phyloP scores from a whole-genome alignment of 306 rosid species.

The Corylus avellana region DNA sequence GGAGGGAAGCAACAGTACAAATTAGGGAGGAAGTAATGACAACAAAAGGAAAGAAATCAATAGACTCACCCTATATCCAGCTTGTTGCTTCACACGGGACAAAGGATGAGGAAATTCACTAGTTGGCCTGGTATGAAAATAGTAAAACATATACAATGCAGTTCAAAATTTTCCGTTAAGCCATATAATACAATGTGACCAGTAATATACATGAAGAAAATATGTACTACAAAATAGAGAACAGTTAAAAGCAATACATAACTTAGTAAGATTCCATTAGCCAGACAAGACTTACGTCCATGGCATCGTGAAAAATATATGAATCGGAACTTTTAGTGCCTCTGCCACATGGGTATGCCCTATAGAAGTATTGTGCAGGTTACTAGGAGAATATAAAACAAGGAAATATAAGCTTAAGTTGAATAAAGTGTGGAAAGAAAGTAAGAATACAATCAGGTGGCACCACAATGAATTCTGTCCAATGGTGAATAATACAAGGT shows the following conservation, averaged over 20 bases:
- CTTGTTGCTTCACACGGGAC: conserved; percentile 93
- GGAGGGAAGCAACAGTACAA: background rate
- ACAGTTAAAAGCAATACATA: conserved; percentile 8
- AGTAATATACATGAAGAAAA: conserved; percentile 14
- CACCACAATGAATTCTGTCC: background rate
- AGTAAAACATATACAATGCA: conserved; percentile 26
- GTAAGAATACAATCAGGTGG: conserved; percentile 8
- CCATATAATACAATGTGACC: conserved; percentile 12
- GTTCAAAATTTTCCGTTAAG: conserved; percentile 27
- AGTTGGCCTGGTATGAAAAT: conserved; percentile 76
- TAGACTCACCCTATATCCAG: conserved; percentile 84
- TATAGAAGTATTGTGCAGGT: conserved; percentile 42
- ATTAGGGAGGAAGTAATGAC: conserved; percentile 1
- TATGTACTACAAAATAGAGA: conserved; percentile 23
- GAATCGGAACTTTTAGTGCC: conserved; percentile 89
- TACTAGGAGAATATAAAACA: conserved; percentile 22
- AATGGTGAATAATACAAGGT: background rate
- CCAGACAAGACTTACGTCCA: conserved; percentile 97
- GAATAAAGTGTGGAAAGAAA: conserved; percentile 13
- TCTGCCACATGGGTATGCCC: conserved; percentile 99
- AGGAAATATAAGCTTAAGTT: conserved; percentile 10
- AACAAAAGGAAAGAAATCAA: conserved; percentile 22
- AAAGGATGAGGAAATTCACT: conserved; percentile 97
- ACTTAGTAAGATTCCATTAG: conserved; percentile 34
- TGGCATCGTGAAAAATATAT: conserved; percentile 98